phyloP scores from a whole-genome alignment of 768 basidiomycete genomes.

The Boletus patriciae region DNA sequence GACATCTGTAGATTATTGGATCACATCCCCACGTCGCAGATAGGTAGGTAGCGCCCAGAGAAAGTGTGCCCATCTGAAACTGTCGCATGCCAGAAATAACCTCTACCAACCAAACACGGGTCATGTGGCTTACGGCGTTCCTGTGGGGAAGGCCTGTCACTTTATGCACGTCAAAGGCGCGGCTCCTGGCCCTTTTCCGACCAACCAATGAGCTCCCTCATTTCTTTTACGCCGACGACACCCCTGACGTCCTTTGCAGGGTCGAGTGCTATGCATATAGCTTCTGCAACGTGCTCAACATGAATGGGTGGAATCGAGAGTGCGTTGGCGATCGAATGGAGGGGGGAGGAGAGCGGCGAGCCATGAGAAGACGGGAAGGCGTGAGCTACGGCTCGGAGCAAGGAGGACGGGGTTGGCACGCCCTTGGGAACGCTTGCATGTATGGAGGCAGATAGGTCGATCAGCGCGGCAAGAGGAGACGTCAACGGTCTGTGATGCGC shows the following conservation, averaged over 20 bases:
- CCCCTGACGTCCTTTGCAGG: slow-evolving; percentile 53
- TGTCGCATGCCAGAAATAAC: slow-evolving; percentile 19
- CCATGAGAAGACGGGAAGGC: slow-evolving; percentile 33
- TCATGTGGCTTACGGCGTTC: slow-evolving; percentile 8
- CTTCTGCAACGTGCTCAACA: slow-evolving; percentile 91
- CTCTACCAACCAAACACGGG: slow-evolving; percentile 3
- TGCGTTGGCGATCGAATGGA: slow-evolving; percentile 73
- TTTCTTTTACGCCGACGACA: slow-evolving; percentile 65
- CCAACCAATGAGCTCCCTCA: slow-evolving; percentile 80
- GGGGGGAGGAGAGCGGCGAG: slow-evolving; percentile 42
- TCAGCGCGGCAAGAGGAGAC: slow-evolving; percentile 77
- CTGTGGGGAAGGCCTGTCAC: slow-evolving; percentile 7
- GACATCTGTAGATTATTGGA: slow-evolving; percentile 11
- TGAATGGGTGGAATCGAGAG: slow-evolving; percentile 89
- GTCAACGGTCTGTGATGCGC: slow-evolving; percentile 90
- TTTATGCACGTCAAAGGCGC: slow-evolving; percentile 18
- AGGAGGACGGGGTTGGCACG: slow-evolving; percentile 62
- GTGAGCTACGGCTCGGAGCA: slow-evolving; percentile 56
- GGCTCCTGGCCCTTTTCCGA: slow-evolving; percentile 31
- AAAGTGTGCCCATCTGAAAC: slow-evolving; percentile 13
- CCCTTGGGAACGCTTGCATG: slow-evolving; percentile 58
- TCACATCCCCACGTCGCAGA: slow-evolving; percentile 23
- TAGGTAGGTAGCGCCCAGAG: slow-evolving; percentile 16
- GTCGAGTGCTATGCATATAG: slow-evolving; percentile 66
- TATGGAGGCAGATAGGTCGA: slow-evolving; percentile 76